Conservation (phyloP, 805 yeast genomes). For the Ogataea minuta region DNA sequence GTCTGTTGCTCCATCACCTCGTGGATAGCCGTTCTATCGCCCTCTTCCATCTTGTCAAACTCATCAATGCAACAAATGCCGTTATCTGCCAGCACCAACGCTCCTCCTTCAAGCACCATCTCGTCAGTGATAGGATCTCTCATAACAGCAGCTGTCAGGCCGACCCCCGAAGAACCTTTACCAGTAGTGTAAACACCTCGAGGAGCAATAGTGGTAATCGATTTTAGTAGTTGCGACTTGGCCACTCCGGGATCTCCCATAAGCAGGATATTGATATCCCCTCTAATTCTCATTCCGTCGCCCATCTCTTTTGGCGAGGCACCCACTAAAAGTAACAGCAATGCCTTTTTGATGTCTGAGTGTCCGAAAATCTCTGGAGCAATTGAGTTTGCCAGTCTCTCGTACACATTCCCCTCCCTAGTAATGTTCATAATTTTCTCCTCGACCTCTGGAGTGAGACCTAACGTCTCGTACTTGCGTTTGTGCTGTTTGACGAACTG, state of each 20-base stretch:
- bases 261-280: constrained; percentile 90
- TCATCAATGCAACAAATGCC: constrained; percentile 99
- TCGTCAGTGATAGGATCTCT: constrained; percentile 99
- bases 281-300: constrained; percentile 96
- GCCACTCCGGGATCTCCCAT: constrained; percentile 99
- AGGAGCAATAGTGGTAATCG: constrained; percentile 90
- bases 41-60: constrained; percentile 97
- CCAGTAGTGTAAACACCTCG: constrained; percentile 98
- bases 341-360: constrained; percentile 86
- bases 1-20: constrained; percentile 99
- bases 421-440: constrained; percentile 55
- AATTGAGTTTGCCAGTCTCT: constrained; percentile 77
- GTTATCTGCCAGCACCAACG: constrained; percentile 92
- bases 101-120: constrained; percentile 98
- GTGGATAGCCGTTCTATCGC: constrained; percentile 95
- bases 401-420: constrained; percentile 68
- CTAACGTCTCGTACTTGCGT: constrained; percentile 71
- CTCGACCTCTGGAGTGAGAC: constrained; percentile 54
- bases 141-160: constrained; percentile 98
- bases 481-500: constrained; percentile 86
- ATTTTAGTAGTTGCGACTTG: constrained; percentile 90
- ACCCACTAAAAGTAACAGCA: constrained; percentile 80
- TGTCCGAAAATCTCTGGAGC: constrained; percentile 99
- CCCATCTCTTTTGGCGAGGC: constrained; percentile 94
- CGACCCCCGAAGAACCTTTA: constrained; percentile 98